Conservation (phyloP, 345 rosid species). For the Euphorbia lathyris region DNA sequence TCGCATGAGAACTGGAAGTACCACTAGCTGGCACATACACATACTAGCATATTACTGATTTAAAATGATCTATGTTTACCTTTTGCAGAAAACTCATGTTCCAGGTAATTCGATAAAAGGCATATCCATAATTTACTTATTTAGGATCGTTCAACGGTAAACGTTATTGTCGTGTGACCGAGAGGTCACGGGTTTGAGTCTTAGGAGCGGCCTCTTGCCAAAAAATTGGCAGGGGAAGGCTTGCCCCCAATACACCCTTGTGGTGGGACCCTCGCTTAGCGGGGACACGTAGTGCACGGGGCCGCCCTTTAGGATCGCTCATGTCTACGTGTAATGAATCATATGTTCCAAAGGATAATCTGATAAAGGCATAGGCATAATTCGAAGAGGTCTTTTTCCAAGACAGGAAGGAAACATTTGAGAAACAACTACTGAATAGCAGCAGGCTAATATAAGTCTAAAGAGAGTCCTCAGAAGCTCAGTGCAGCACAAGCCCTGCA, state of each 20-base stretch:
- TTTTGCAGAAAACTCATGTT: background rate
- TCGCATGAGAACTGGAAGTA: background rate
- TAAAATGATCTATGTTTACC: background rate
- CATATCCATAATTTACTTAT: background rate
- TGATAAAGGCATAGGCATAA: background rate
- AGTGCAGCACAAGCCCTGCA: background rate
- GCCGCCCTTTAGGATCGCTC: background rate
- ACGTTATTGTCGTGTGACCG: no score
- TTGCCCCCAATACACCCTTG: no score
- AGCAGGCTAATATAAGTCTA: background rate
- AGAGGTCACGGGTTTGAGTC: no score
- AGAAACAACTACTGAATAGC: background rate
- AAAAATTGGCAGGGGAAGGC: no score
- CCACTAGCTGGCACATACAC: background rate
- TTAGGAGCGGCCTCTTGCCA: no score
- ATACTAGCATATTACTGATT: background rate
- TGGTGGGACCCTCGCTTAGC: no score
- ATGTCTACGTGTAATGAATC: background rate
- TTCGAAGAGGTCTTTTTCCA: background rate
- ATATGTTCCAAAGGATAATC: background rate
- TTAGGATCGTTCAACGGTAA: background rate
- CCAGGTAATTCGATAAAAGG: background rate
- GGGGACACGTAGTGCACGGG: no score
- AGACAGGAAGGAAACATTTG: background rate
- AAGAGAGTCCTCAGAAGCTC: background rate